Evolutionary conservation across 805 yeast species (phyloP).

Genomic region (Lachancea nothofagi): DNA sequence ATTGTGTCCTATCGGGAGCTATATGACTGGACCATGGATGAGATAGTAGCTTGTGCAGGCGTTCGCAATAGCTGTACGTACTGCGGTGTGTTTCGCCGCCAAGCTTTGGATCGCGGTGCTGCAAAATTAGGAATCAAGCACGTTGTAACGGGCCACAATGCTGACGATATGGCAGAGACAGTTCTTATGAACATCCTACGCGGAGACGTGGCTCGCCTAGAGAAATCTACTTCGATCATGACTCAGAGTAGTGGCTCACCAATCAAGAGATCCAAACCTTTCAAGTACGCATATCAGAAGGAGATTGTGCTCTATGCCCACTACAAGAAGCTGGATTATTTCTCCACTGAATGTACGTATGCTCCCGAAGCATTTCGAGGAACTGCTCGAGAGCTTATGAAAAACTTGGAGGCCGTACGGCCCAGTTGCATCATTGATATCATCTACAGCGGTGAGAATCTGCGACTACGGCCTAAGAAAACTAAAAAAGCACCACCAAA

Average conservation of each 20-base stretch:
- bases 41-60: conserved; percentile 91
- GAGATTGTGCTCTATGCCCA: conserved; percentile 97
- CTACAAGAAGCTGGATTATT: conserved; percentile 89
- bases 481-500: conserved; percentile 33
- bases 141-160: conserved; percentile 97
- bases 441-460: conserved; percentile 87
- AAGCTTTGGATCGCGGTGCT: conserved; percentile 95
- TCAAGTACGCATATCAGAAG: conserved; percentile 92
- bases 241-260: conserved; percentile 84
- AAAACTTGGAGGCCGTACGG: conserved; percentile 81
- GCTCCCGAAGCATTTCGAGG: conserved; percentile 99
- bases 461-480: conserved; percentile 58
- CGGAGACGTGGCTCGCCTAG: conserved; percentile 94
- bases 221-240: conserved; percentile 77
- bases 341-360: conserved; percentile 94
- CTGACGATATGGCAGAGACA: conserved; percentile 99
- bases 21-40: conserved; percentile 98
- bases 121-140: conserved; percentile 77
- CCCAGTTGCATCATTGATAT: conserved; percentile 93
- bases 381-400: conserved; percentile 88
- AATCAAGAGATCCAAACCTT: conserved; percentile 89
- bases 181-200: conserved; percentile 89
- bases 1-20: conserved; percentile 82
- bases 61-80: conserved; percentile 92
- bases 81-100: conserved; percentile 95